A percentile compares a stretch with the other conserved stretches of the same genome.
Conservation (phyloP, 129 eudicot species). For the Flaveria ramosissima region DNA sequence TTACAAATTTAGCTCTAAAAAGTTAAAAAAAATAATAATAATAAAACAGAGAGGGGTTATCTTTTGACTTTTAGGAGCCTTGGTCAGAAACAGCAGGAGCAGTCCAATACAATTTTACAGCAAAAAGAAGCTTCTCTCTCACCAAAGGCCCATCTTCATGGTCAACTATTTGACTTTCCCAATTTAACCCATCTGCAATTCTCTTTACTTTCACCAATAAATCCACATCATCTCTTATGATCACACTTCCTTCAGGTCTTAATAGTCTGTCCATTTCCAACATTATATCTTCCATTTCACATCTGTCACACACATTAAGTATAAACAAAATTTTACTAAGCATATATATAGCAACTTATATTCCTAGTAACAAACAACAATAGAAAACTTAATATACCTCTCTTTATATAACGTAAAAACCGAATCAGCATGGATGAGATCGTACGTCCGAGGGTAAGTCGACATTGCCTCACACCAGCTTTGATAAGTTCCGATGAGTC, state of each 20-base stretch:
- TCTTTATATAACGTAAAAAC: slow-evolving; percentile 72
- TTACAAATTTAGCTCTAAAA: slow-evolving; percentile 24
- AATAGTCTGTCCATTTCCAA: slow-evolving; percentile 90
- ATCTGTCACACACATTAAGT: slow-evolving; percentile 35
- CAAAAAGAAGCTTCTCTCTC: slow-evolving; percentile 93
- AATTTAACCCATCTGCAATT: slow-evolving; percentile 72
- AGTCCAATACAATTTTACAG: slow-evolving; percentile 90
- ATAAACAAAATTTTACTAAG: too few relatives aligned
- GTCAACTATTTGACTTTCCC: slow-evolving; percentile 92
- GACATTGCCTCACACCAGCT: slow-evolving; percentile 99
- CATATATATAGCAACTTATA: neutral
- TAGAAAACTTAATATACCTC: slow-evolving; percentile 41
- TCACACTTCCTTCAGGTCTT: slow-evolving; percentile 91
- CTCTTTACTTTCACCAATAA: slow-evolving; percentile 64
- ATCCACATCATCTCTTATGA: slow-evolving; percentile 90
- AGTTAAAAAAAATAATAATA: neutral
- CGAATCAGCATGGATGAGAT: slow-evolving; percentile 87
- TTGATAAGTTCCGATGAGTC: slow-evolving; percentile 90
- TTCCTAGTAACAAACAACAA: neutral
- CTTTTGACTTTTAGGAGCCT: slow-evolving; percentile 11
- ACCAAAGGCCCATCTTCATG: slow-evolving; percentile 96
- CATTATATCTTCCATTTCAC: slow-evolving; percentile 95
- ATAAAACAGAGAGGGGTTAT: neutral
- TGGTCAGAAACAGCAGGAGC: slow-evolving; percentile 59
- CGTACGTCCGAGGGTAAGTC: slow-evolving; percentile 92